These are phyloP conservation scores for Neonectria hederae DNA, from an alignment of 2,329 filamentous ascomycete species.

Conservation along the genomic window DNA sequence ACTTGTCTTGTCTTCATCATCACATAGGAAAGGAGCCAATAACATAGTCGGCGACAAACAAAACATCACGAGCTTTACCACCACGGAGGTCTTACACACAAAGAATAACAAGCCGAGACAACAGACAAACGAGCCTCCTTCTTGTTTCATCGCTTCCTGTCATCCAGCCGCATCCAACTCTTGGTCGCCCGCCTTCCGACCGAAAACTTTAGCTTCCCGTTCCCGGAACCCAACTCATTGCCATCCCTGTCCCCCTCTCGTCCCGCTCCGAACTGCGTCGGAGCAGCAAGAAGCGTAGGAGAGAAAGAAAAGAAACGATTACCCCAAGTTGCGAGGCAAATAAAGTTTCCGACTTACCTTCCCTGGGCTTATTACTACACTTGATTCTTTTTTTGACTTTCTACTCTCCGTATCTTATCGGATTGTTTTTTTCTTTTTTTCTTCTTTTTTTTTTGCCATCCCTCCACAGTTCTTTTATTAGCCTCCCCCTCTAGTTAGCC, in stretches of 20 bases:
- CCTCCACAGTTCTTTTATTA: slow-evolving; percentile 1
- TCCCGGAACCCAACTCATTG: slow-evolving; percentile 1
- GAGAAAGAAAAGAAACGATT: not conserved
- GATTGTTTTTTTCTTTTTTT: not conserved
- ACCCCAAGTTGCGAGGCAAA: not conserved
- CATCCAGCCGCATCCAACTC: not conserved
- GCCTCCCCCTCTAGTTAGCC: slow-evolving; percentile 1
- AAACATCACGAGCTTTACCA: not conserved
- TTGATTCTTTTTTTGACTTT: not conserved
- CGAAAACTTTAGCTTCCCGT: slow-evolving; percentile 15
- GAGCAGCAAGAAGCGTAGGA: not conserved
- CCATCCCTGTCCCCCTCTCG: slow-evolving; percentile 6
- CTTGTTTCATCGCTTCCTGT: no score
- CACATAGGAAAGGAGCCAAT: not conserved
- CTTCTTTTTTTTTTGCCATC: not conserved
- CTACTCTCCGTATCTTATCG: not conserved
- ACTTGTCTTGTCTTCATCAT: not conserved
- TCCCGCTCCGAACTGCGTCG: not conserved
- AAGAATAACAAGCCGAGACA: not conserved
- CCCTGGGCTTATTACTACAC: not conserved
- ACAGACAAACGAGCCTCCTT: not conserved
- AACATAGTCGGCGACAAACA: not conserved
- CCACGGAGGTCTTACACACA: not conserved
- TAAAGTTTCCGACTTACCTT: not conserved
- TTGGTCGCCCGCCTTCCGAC: slow-evolving; percentile 13